Base-by-base conservation (phyloP, 2,329 filamentous ascomycete species). In the Xylariaceae sp. region DNA sequence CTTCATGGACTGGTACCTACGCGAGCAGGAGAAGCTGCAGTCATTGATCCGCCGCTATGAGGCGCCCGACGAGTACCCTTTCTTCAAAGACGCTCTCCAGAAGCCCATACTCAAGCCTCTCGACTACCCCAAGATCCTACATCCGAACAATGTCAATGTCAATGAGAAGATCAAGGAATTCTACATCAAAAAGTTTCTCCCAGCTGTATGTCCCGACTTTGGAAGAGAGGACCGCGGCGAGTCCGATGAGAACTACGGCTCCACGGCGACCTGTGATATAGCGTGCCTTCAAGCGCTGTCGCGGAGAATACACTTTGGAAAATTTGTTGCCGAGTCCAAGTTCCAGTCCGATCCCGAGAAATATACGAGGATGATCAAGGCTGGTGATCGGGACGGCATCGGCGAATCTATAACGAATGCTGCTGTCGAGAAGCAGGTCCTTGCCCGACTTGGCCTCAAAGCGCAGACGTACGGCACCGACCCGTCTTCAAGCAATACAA, bases 271-370 rank as follows among this genome's bases (percentile, higher is more conserved):
- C 1, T 92, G 89, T 70, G 94, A 99, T 73, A 94, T 99, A 57
- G 82, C 84, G 47, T 93, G 89, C 66, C 78, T 99, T 60, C 94
- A 99, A 77, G 89, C 94, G 3, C 77, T 99, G 40, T 95, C 91
- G 32, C 83, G 93, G 35, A 81, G 94, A 50, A 94, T 99, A 64
- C 94, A 99, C 74, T 99, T 96, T 76, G 94, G 94, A 64, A 99
- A 97, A 76, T 97, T 97, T 67, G 94, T 99, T 7, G 94, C 94
- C 36, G 94, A 99, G 80, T 87, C 88, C 55, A 99, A 99, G 77
- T 99, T 97, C 75, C 83, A 83, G 64, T 87, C 88, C 40, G 90
- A 97, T 63, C 82, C 85, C 24, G 90, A 92, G 64, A 82, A 77
- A 58, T 99, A 93, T 71, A 92, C 89, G 5, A 79, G 79, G 58